Evolutionary conservation across 306 rosid genomes (phyloP).

Genomic region (Calophaca sinica): DNA sequence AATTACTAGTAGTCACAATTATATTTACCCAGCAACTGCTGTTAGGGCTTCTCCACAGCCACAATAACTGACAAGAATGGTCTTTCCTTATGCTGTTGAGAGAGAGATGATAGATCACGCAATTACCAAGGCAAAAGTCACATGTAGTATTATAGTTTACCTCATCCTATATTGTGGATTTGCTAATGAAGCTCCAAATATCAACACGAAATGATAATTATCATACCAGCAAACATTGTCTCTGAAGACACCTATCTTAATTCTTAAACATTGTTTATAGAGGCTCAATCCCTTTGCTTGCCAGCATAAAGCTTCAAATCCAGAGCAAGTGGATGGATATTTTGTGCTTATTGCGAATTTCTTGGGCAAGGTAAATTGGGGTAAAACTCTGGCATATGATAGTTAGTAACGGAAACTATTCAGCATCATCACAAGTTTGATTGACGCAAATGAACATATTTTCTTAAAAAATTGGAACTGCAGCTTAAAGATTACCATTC

Average conservation of each 20-base stretch:
- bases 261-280: constrained; percentile 34
- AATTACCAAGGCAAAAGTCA: constrained; percentile 28
- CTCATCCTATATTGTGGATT: constrained; percentile 4
- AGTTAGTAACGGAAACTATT: constrained; percentile 4
- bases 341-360: constrained; percentile 27
- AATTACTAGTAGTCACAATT: constrained; percentile 8
- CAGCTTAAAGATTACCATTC: constrained; percentile 40
- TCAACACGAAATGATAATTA: constrained; percentile 20
- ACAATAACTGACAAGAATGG: background rate
- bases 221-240: constrained; percentile 32
- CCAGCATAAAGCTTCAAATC: constrained; percentile 37
- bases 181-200: constrained; percentile 14
- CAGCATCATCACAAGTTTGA: constrained; percentile 7
- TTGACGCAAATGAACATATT: constrained; percentile 4
- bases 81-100: constrained; percentile 18
- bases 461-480: constrained; percentile 20
- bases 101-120: constrained; percentile 24
- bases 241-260: constrained; percentile 22
- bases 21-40: constrained; percentile 33
- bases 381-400: constrained; percentile 25
- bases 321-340: constrained; percentile 33
- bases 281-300: constrained; percentile 33
- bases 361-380: constrained; percentile 24
- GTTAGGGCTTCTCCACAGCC: constrained; percentile 32
- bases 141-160: background rate